These are phyloP conservation scores for Plasmodium billcollinsi DNA, from an alignment of 169 alveolate species.

Conservation along the genomic window DNA sequence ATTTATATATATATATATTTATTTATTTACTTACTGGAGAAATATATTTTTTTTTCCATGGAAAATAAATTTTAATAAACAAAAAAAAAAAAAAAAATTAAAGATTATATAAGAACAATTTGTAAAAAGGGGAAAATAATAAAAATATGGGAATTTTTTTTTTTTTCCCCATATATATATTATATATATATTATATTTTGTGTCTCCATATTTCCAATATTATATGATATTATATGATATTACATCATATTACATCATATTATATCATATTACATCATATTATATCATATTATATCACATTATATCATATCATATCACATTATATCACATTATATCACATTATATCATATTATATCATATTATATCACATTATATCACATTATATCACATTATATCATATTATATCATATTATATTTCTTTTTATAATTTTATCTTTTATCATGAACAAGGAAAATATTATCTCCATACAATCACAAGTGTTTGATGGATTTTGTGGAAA, in stretches of 20 bases:
- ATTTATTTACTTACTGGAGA: no score
- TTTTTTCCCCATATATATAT: background rate
- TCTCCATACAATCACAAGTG: slow-evolving; percentile 66
- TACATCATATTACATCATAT: no score
- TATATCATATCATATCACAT: background rate
- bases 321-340: no score
- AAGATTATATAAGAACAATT: no score
- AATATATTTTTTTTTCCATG: no score
- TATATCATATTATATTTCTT: background rate
- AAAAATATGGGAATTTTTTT: background rate
- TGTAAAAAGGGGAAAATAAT: no score
- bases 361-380: no score
- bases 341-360: background rate
- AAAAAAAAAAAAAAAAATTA: no score
- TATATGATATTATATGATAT: background rate
- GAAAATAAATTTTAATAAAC: no score
- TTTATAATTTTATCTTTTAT: background rate
- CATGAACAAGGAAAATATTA: slow-evolving; percentile 31
- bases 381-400: background rate
- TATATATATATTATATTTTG: background rate
- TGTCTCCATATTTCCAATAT: background rate
- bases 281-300: background rate
- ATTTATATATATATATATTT: no score
- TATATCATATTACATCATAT: background rate
- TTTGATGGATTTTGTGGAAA: slow-evolving; percentile 77